Percentiles rank a stretch among this genome's conserved stretches.
Conservation (phyloP, 352 stramenopile species). For the Aphanomyces astaci region DNA sequence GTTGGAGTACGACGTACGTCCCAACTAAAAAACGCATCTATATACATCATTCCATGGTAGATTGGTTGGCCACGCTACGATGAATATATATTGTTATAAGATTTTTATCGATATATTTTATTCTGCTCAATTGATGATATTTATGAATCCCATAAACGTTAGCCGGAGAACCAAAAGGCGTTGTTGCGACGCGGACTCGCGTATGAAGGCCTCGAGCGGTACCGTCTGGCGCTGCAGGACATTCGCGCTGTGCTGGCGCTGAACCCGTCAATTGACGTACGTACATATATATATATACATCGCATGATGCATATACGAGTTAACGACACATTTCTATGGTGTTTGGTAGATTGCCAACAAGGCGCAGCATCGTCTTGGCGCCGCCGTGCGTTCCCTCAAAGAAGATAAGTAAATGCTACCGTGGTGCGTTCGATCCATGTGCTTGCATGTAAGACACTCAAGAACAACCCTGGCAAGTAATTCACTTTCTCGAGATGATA, state of each 20-base stretch:
- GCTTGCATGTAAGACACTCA: too few species aligned
- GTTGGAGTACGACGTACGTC: slow-evolving; percentile 77
- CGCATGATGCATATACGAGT: too few species aligned
- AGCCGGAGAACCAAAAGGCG: slow-evolving; percentile 91
- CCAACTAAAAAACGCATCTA: too few species aligned
- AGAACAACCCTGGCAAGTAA: too few species aligned
- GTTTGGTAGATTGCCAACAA: slow-evolving; percentile 72
- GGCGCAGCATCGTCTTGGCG: slow-evolving; percentile 80
- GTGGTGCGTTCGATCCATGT: too few species aligned
- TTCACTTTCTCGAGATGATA: too few species aligned
- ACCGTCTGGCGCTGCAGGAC: slow-evolving; percentile 83
- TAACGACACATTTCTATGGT: neutral
- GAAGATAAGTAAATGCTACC: slow-evolving; percentile 43
- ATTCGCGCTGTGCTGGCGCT: slow-evolving; percentile 77
- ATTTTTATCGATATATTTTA: too few species aligned
- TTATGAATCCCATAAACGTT: neutral
- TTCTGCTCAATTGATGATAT: too few species aligned
- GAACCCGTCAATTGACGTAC: slow-evolving; percentile 83
- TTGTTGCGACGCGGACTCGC: slow-evolving; percentile 89
- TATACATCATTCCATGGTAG: too few species aligned
- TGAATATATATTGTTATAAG: too few species aligned
- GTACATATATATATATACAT: slow-evolving; percentile 14
- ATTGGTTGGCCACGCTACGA: too few species aligned
- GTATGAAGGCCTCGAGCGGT: slow-evolving; percentile 94
- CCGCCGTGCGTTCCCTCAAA: slow-evolving; percentile 83